Conservation (phyloP, 2,329 filamentous ascomycete genomes). For the Ustilaginoidea virens region DNA sequence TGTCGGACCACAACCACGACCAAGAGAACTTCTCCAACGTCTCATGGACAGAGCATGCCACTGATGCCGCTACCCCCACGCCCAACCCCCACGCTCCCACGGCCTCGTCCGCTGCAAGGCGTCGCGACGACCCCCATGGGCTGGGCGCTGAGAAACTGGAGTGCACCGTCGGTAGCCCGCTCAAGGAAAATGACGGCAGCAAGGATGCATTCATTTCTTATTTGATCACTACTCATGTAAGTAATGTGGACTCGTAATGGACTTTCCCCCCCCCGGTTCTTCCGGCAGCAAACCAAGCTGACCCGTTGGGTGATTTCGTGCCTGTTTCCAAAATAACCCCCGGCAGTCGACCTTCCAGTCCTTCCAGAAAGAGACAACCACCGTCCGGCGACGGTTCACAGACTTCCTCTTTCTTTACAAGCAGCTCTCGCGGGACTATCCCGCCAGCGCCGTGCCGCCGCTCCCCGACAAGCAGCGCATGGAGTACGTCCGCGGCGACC, state of each 20-base stretch:
- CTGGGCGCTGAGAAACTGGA: conserved; percentile 63
- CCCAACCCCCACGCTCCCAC: too few species aligned
- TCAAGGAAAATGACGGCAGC: conserved; percentile 92
- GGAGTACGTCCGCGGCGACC: conserved; percentile 93
- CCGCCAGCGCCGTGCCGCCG: conserved; percentile 82
- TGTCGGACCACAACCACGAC: conserved; percentile 38
- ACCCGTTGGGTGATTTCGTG: too few species aligned
- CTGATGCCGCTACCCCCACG: conserved; percentile 26
- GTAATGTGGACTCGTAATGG: conserved; percentile 39
- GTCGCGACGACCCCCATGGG: conserved; percentile 42
- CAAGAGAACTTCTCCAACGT: conserved; percentile 68
- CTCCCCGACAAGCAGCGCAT: conserved; percentile 98
- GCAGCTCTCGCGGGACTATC: conserved; percentile 72
- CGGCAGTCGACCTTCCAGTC: conserved; percentile 78
- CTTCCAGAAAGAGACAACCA: conserved; percentile 69
- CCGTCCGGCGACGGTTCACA: conserved; percentile 81
- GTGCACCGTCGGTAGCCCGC: conserved; percentile 66
- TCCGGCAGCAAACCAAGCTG: too few species aligned
- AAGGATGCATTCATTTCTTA: conserved; percentile 97
- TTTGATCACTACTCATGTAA: conserved; percentile 75
- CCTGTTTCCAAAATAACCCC: too few species aligned
- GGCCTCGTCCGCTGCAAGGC: too few species aligned
- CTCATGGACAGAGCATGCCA: conserved; percentile 54
- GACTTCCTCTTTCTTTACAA: conserved; percentile 97
- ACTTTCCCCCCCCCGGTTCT: too few species aligned